Percentiles rank a stretch among this genome's conserved stretches.
Conservation (phyloP, 106 monocot species). For the Dendrobium chrysotoxum region DNA sequence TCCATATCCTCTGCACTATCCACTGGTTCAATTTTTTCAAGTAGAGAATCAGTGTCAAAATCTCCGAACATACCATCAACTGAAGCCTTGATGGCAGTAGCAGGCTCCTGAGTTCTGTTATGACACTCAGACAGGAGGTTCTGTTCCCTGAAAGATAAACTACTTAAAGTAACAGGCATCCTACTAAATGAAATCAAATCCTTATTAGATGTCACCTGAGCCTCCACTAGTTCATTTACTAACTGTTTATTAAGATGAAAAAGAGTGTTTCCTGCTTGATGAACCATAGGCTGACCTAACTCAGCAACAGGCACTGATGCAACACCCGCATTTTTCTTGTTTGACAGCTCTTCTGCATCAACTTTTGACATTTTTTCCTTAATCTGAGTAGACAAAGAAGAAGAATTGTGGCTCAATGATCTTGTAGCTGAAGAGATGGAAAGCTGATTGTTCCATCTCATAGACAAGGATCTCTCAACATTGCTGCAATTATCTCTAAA, state of each 20-base stretch:
- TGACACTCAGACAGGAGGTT: slow-evolving; percentile 11
- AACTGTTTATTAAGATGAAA: neutral
- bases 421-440: slow-evolving; percentile 8
- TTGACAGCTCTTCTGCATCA: slow-evolving; percentile 3
- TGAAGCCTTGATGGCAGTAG: slow-evolving; percentile 7
- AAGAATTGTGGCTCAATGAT: slow-evolving; percentile 12
- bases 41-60: neutral
- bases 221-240: slow-evolving; percentile 8
- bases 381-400: slow-evolving; percentile 4
- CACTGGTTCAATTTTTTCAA: slow-evolving; percentile 9
- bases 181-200: neutral
- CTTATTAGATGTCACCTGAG: slow-evolving; percentile 2
- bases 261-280: neutral
- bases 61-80: neutral
- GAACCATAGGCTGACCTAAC: neutral
- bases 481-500: slow-evolving; percentile 6
- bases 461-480: slow-evolving; percentile 3
- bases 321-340: neutral
- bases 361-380: slow-evolving; percentile 5
- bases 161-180: neutral
- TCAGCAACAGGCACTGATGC: neutral
- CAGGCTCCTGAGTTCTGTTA: slow-evolving; percentile 3
- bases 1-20: slow-evolving; percentile 4
- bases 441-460: neutral
- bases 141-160: slow-evolving; percentile 14